phyloP scores from a whole-genome alignment of 345 rosid species.

The Zanthoxylum bungeanum region DNA sequence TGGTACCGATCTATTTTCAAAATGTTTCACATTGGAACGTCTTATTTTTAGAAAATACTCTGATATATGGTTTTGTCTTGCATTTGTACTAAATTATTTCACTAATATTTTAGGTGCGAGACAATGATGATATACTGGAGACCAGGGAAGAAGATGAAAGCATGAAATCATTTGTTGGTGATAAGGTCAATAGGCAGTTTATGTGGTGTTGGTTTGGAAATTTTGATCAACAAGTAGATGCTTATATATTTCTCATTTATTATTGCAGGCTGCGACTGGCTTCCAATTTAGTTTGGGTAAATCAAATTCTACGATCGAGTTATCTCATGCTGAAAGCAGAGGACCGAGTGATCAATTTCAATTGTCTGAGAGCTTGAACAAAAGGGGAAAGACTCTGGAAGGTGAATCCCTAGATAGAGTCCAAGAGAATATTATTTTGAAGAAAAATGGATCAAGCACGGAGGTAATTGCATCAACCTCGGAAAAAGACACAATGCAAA shows the following conservation, averaged over 20 bases:
- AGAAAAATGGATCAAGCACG: constrained; percentile 41
- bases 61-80: constrained; percentile 11
- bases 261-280: constrained; percentile 31
- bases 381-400: constrained; percentile 52
- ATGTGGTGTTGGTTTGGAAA: not conserved
- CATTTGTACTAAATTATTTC: constrained; percentile 12
- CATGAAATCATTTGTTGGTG: constrained; percentile 29
- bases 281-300: constrained; percentile 25
- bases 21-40: not conserved
- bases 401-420: constrained; percentile 36
- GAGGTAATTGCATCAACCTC: constrained; percentile 47
- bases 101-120: constrained; percentile 51
- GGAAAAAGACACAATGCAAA: constrained; percentile 42
- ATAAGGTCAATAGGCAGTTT: constrained; percentile 39
- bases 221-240: constrained; percentile 6
- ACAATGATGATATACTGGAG: constrained; percentile 68
- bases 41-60: not conserved
- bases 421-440: constrained; percentile 35
- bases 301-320: constrained; percentile 26
- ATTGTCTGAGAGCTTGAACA: constrained; percentile 34
- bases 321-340: constrained; percentile 33
- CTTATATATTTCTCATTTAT: constrained; percentile 15
- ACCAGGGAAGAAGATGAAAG: constrained; percentile 58
- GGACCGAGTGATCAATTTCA: constrained; percentile 33
- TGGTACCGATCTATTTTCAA: not conserved